phyloP scores from a whole-genome alignment of 139 green algal species.

The Closterium sp. region DNA sequence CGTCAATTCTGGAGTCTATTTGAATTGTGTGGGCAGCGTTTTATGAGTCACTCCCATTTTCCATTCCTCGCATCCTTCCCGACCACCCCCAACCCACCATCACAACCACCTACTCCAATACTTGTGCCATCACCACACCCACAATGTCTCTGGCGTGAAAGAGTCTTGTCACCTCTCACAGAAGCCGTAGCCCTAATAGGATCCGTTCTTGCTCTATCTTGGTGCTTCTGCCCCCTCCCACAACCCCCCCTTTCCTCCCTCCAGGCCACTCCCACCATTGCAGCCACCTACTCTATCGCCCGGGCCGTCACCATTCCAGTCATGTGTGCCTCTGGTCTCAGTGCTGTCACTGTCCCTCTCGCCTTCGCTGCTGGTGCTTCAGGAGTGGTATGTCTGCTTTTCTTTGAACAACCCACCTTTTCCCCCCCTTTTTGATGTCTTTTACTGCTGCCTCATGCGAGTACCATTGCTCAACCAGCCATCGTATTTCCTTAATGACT shows the following conservation, averaged over 20 bases:
- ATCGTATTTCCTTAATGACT: too few species aligned
- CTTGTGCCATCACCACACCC: slow-evolving; percentile 27
- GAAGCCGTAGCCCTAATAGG: too few species aligned
- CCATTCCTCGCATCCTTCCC: neutral
- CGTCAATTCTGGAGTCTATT: too few species aligned
- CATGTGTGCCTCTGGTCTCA: slow-evolving; percentile 52
- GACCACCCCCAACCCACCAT: slow-evolving; percentile 31
- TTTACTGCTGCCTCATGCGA: too few species aligned
- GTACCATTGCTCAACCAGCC: too few species aligned
- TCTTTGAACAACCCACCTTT: too few species aligned
- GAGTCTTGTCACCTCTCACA: too few species aligned
- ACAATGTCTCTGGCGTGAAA: slow-evolving; percentile 48
- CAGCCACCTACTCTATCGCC: slow-evolving; percentile 41
- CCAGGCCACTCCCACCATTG: slow-evolving; percentile 43
- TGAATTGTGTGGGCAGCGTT: too few species aligned
- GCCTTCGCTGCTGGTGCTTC: slow-evolving; percentile 45
- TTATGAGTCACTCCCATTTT: too few species aligned
- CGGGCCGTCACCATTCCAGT: slow-evolving; percentile 44
- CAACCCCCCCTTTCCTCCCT: neutral
- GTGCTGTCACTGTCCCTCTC: slow-evolving; percentile 44
- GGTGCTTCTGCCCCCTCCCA: too few species aligned
- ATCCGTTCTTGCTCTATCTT: too few species aligned
- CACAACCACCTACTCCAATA: slow-evolving; percentile 33
- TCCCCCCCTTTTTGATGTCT: too few species aligned
- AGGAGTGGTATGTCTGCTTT: slow-evolving; percentile 27